These are phyloP conservation scores for Thraustochytrium sp. DNA, from an alignment of 352 stramenopile species.

Conservation along the genomic window DNA sequence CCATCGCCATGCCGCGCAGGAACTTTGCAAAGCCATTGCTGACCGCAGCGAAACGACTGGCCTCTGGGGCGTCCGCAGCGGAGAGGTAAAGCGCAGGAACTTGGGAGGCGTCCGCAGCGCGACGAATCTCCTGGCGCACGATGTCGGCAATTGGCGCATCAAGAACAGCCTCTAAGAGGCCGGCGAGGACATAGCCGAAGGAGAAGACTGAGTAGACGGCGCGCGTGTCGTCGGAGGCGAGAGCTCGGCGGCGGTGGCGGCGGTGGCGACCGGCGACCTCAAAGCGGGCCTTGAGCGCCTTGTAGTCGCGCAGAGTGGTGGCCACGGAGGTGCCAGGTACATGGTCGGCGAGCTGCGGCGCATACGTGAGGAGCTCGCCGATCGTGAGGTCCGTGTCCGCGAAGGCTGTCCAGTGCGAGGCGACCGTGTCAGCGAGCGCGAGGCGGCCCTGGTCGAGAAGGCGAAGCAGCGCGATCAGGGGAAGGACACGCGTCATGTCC, in stretches of 20 bases:
- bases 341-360: not conserved
- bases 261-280: not conserved
- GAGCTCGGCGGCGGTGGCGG: not conserved
- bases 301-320: not conserved
- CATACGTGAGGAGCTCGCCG: not conserved
- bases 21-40: constrained; percentile 28
- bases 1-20: constrained; percentile 21
- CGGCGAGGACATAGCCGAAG: not conserved
- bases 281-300: not conserved
- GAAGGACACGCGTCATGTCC: not conserved
- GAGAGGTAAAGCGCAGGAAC: not conserved
- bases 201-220: constrained; percentile 12
- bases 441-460: not conserved
- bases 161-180: not conserved
- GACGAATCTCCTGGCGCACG: not conserved
- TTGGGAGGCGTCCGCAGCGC: not conserved
- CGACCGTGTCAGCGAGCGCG: not conserved
- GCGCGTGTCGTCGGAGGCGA: not conserved
- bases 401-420: not conserved
- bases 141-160: not conserved
- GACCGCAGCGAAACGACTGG: not conserved
- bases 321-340: not conserved
- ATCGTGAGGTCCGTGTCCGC: not conserved
- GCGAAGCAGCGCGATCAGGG: not conserved
- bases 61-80: not conserved